These are phyloP conservation scores for Pyrenophora seminiperda DNA, from an alignment of 2,329 filamentous ascomycete species.

Conservation along the genomic window DNA sequence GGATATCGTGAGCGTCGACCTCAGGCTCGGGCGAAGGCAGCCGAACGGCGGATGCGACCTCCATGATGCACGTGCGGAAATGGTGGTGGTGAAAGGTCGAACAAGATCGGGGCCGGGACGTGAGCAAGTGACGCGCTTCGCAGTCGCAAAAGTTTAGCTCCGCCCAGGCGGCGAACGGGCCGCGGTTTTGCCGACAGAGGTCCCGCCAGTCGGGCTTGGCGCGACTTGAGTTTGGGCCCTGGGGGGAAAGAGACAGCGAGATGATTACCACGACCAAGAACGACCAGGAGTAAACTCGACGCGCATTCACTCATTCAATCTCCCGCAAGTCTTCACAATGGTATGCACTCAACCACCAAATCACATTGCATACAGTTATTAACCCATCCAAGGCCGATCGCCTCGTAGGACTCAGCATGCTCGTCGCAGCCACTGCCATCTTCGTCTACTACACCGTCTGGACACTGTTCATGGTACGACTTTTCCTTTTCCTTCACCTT, in stretches of 20 bases:
- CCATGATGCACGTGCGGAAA: constrained; percentile 30
- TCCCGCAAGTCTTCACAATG: constrained; percentile 33
- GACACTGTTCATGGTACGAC: constrained; percentile 92
- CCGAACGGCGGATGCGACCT: constrained; percentile 58
- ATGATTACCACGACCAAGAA: constrained; percentile 18
- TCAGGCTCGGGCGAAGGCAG: constrained; percentile 62
- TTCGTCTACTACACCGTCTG: constrained; percentile 96
- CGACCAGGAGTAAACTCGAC: too few relatives aligned
- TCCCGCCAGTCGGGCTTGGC: constrained; percentile 11
- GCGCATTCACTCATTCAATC: constrained; percentile 25
- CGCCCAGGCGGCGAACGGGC: constrained; percentile 20
- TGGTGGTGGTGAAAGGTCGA: constrained; percentile 3
- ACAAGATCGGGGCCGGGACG: constrained; percentile 5
- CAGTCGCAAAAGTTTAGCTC: constrained; percentile 38
- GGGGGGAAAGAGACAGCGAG: constrained; percentile 24
- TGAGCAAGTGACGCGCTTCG: constrained; percentile 16
- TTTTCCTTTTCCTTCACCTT: background rate
- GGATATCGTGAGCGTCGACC: constrained; percentile 51
- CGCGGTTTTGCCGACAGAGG: constrained; percentile 25
- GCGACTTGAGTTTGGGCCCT: constrained; percentile 13
- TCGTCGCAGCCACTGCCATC: constrained; percentile 72
- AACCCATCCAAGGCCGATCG: constrained; percentile 78
- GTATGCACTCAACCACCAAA: constrained; percentile 15
- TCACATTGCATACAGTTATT: background rate
- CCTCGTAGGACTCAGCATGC: constrained; percentile 76